These are phyloP conservation scores for Xanthoconium separans DNA, from an alignment of 1,284 basidiomycete genomes.

Conservation along the genomic window DNA sequence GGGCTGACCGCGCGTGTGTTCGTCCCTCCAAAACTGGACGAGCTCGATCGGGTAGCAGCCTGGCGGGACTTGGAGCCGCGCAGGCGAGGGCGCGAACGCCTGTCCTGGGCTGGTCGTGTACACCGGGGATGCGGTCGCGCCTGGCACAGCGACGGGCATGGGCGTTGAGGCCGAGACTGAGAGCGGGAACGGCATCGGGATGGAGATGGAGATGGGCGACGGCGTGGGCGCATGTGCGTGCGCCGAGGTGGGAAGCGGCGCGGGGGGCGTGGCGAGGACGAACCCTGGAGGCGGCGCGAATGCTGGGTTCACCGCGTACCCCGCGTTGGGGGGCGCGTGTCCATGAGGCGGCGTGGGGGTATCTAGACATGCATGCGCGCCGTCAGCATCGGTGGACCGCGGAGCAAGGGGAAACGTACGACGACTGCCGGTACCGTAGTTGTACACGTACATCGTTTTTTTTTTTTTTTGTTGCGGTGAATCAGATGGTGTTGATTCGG, in stretches of 20 bases:
- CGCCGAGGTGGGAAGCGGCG: background rate
- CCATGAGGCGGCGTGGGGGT: background rate
- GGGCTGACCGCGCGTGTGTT: constrained; percentile 5
- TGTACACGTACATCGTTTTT: constrained; percentile 11
- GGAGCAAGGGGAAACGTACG: background rate
- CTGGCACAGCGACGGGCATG: background rate
- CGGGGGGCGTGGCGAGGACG: background rate
- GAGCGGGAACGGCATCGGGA: too few species aligned
- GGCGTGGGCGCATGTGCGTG: too few species aligned
- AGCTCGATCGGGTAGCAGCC: constrained; percentile 27
- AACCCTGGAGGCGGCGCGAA: background rate
- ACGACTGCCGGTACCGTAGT: constrained; percentile 1
- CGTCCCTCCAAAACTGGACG: constrained; percentile 30
- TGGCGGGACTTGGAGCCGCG: constrained; percentile 16
- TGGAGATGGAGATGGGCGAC: too few species aligned
- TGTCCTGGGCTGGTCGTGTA: too few species aligned
- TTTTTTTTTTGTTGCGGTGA: too few species aligned
- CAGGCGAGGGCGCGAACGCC: too few species aligned
- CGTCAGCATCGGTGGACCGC: background rate
- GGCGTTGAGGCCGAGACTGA: background rate
- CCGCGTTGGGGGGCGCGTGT: background rate
- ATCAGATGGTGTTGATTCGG: background rate
- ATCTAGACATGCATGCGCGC: background rate
- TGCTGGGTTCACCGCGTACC: background rate
- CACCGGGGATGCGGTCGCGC: too few species aligned